Evolutionary conservation across 805 yeast species (phyloP), one percentile per base, ranked within the genome.

Genomic region (Candida sakaeoensis): DNA sequence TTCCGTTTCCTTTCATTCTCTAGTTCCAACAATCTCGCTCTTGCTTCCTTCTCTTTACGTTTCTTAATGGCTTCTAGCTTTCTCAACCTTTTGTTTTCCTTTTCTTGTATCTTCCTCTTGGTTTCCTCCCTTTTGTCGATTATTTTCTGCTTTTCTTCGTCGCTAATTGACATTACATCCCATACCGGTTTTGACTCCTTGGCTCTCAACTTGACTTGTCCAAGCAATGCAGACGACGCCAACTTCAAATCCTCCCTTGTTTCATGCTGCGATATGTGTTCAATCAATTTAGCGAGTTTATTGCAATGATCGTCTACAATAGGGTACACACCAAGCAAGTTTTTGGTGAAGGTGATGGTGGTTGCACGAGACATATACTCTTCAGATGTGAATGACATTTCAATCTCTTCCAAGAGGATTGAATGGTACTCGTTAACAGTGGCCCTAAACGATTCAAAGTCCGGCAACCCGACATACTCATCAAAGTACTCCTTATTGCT

Each of bases 281-380:
- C 70, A 24, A 90, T 63, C 8, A 68, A 58, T 4, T 57, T 61
- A 6, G 72, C 58, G 1, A 89, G 53, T 5, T 53, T 42, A 40
- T 75, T 78, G 24, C 88, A 81, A 41, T 85, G 90, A 21, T 74
- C 79, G 37, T 79, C 80, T 10, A 85, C 74, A 8, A 71, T 63
- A 0, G 96, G 95, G 54, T 78, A 88, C 12, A 74, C 70, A 2
- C 73, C 71, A 14, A 82, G 61, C 32, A 82, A 60, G 48, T 79
- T 79, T 54, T 82, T 86, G 65, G 89, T 65, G 50, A 87, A 77
- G 1, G 85, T 82, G 43, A 89, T 85, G 3, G 87, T 77, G 59
- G 89, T 90, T 40, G 89, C 76, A 38, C 93, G 73, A 2, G 85
- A 80, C 78, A 85, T 83, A 56, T 88, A 90, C 40, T 82, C 83